These are phyloP conservation scores for Endoconidiophora polonica DNA, from an alignment of 2,329 filamentous ascomycete species.

Conservation along the genomic window DNA sequence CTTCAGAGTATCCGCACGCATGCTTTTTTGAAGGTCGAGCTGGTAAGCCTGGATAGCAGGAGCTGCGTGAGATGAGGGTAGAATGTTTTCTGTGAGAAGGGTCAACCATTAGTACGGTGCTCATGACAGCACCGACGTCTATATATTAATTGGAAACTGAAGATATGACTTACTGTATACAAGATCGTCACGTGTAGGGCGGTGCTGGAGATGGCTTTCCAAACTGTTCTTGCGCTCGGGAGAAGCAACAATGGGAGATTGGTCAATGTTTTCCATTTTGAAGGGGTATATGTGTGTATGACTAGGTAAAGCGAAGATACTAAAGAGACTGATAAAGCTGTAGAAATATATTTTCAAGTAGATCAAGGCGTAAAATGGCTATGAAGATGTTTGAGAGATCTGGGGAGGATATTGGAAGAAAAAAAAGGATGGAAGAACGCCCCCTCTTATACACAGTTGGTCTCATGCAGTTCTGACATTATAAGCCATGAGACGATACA, in stretches of 20 bases:
- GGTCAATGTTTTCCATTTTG: conserved; percentile 27
- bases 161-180: conserved; percentile 33
- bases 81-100: conserved; percentile 54
- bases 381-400: too few species aligned
- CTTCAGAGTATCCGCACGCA: conserved; percentile 73
- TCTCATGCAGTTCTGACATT: too few species aligned
- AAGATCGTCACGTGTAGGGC: conserved; percentile 59
- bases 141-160: background rate
- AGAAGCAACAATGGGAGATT: conserved; percentile 40
- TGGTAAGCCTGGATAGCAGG: conserved; percentile 67
- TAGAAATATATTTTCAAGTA: too few species aligned
- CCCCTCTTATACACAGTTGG: too few species aligned
- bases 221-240: conserved; percentile 48
- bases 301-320: background rate
- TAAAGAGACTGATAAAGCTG: too few species aligned
- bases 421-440: too few species aligned
- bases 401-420: too few species aligned
- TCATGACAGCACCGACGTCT: too few species aligned
- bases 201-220: conserved; percentile 54
- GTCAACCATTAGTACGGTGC: background rate
- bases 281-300: background rate
- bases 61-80: conserved; percentile 61
- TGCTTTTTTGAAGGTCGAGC: conserved; percentile 71
- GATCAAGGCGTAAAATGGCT: too few species aligned
- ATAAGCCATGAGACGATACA: too few species aligned